phyloP scores from a whole-genome alignment of 306 rosid genomes.

The Oxytropis ochrocephala region DNA sequence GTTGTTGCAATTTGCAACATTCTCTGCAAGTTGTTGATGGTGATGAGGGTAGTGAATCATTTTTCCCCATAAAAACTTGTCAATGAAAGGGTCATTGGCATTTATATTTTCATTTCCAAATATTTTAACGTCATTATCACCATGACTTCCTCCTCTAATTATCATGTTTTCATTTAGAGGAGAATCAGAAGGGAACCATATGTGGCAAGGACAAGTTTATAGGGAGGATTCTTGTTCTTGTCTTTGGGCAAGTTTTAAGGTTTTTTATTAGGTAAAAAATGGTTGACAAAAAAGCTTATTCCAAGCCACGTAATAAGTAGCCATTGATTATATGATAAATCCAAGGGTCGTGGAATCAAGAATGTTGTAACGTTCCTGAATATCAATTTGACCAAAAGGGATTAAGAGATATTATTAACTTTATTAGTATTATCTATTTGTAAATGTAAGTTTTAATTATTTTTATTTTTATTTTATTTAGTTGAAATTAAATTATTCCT shows the following conservation, averaged over 20 bases:
- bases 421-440: background rate
- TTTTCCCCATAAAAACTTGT: background rate
- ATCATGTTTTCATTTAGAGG: conserved; percentile 26
- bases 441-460: background rate
- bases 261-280: background rate
- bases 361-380: conserved; percentile 49
- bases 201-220: conserved; percentile 18
- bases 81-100: background rate
- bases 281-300: conserved; percentile 32
- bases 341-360: conserved; percentile 31
- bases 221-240: background rate
- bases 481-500: background rate
- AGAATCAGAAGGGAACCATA: background rate
- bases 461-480: background rate
- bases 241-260: conserved; percentile 8
- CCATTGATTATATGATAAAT: conserved; percentile 23
- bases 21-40: background rate
- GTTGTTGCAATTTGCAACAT: background rate
- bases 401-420: conserved; percentile 43
- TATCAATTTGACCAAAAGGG: conserved; percentile 41
- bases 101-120: conserved; percentile 6
- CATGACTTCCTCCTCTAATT: background rate
- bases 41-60: background rate
- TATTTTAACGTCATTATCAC: background rate
- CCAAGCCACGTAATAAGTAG: conserved; percentile 34